phyloP scores from a whole-genome alignment of 805 yeast genomes.

The Candida germanica region DNA sequence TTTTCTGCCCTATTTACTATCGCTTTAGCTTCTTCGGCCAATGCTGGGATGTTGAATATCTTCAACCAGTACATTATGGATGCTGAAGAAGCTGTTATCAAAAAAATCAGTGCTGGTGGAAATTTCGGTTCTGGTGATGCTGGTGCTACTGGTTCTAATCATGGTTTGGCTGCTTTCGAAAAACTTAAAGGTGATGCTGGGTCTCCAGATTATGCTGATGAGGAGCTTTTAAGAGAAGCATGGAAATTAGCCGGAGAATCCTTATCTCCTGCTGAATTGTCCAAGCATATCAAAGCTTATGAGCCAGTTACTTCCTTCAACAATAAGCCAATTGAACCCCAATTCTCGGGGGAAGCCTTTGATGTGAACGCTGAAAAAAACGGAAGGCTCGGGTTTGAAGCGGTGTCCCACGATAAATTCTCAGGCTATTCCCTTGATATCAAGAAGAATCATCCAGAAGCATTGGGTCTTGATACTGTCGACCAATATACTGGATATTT shows the following conservation, averaged over 20 bases:
- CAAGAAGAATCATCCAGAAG: conserved; percentile 32
- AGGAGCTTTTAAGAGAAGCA: conserved; percentile 11
- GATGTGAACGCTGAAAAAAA: neutral
- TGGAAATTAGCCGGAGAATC: conserved; percentile 17
- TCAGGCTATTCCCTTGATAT: conserved; percentile 27
- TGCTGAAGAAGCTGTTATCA: conserved; percentile 1
- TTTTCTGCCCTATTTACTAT: conserved; percentile 9
- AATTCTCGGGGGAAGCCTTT: neutral
- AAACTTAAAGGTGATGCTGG: conserved; percentile 6
- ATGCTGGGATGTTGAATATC: conserved; percentile 10
- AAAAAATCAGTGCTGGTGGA: neutral
- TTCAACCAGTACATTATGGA: conserved; percentile 10
- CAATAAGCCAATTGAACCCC: neutral
- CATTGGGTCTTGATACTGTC: conserved; percentile 35
- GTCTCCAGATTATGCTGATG: conserved; percentile 7
- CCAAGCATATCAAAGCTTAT: conserved; percentile 7
- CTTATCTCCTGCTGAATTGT: conserved; percentile 10
- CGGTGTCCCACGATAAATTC: conserved; percentile 19
- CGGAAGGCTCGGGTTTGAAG: conserved; percentile 15
- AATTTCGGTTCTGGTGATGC: too few relatives aligned
- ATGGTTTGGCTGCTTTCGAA: conserved; percentile 1
- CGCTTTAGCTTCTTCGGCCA: conserved; percentile 9
- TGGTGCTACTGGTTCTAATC: neutral
- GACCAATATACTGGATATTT: conserved; percentile 39
- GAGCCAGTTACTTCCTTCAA: conserved; percentile 7